phyloP scores from a whole-genome alignment of 441 rosid genomes.

The Aquilaria agallochum region DNA sequence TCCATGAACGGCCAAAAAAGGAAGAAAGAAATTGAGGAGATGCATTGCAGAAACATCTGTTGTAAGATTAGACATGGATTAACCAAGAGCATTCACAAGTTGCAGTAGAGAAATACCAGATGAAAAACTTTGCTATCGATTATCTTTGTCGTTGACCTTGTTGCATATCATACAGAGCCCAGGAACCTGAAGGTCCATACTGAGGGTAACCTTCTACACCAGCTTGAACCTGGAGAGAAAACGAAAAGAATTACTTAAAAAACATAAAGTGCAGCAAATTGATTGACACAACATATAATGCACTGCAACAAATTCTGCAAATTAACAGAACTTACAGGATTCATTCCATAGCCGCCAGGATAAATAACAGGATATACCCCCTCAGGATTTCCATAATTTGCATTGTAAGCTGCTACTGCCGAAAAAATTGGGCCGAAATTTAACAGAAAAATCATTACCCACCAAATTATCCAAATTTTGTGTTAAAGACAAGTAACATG shows the following conservation, averaged over 20 bases:
- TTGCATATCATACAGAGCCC: slow-evolving; percentile 67
- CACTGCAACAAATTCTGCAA: slow-evolving; percentile 6
- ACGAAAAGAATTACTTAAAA: neutral
- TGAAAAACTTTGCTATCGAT: slow-evolving; percentile 24
- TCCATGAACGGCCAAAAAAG: no score
- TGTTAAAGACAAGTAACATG: neutral
- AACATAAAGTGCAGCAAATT: neutral
- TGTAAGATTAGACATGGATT: slow-evolving; percentile 22
- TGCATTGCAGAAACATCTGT: slow-evolving; percentile 8
- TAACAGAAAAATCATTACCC: no score
- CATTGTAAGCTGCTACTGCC: slow-evolving; percentile 54
- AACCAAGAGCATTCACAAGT: slow-evolving; percentile 25
- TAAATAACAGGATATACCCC: slow-evolving; percentile 63
- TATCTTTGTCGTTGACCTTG: slow-evolving; percentile 74
- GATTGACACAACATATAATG: slow-evolving; percentile 5
- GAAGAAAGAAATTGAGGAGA: no score
- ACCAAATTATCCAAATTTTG: no score
- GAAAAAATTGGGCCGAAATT: slow-evolving; percentile 1
- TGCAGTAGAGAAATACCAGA: slow-evolving; percentile 39
- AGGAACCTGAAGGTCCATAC: slow-evolving; percentile 62
- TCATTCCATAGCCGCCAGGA: slow-evolving; percentile 65
- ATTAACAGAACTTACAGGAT: slow-evolving; percentile 58
- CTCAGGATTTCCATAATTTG: slow-evolving; percentile 62
- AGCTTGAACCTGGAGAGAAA: slow-evolving; percentile 43
- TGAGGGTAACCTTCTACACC: slow-evolving; percentile 73